Conservation (phyloP, 2,329 filamentous ascomycete species). For the Pseudogymnoascus sp. region DNA sequence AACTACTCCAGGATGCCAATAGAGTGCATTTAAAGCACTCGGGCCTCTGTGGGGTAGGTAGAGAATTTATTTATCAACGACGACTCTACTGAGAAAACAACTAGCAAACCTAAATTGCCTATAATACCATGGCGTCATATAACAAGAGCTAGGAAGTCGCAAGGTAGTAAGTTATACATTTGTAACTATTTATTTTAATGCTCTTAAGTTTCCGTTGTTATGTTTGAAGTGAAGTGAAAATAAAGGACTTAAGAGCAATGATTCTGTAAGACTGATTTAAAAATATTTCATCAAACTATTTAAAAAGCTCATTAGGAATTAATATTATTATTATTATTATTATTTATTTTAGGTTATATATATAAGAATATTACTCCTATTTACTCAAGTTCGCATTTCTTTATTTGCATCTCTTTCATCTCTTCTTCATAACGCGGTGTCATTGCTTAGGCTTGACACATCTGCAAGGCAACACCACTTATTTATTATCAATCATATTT, state of each 20-base stretch:
- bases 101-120: too few relatives aligned
- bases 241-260: not conserved
- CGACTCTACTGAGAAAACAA: too few relatives aligned
- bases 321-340: not conserved
- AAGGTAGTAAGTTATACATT: not conserved
- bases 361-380: not conserved
- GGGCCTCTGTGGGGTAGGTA: too few relatives aligned
- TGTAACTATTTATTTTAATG: not conserved
- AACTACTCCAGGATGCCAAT: too few relatives aligned
- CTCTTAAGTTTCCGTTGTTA: not conserved
- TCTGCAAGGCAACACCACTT: not conserved
- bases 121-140: too few relatives aligned
- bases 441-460: not conserved
- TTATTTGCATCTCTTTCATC: not conserved
- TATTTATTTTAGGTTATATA: not conserved
- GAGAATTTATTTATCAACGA: too few relatives aligned
- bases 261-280: not conserved
- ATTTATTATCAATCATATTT: not conserved
- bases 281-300: not conserved
- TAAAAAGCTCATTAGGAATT: not conserved
- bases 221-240: not conserved
- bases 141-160: too few relatives aligned
- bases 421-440: not conserved
- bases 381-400: not conserved
- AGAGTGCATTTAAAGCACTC: too few relatives aligned